Conservation (phyloP, 495 filamentous ascomycete genomes). For the Cercophora sp. region DNA sequence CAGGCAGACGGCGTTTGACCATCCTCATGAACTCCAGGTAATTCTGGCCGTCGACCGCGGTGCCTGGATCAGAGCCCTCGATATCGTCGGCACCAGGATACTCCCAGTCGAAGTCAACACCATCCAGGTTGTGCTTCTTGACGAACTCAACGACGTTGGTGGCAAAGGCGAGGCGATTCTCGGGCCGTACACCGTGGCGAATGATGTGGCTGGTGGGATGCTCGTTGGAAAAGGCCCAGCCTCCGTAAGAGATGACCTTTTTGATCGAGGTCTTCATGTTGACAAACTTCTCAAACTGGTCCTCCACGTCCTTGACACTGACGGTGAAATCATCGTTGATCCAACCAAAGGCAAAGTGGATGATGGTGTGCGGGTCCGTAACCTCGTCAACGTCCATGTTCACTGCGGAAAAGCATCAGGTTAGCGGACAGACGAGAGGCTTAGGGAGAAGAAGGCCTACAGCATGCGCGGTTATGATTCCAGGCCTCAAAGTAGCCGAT, state of each 20-base stretch:
- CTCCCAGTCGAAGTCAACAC: conserved; percentile 32
- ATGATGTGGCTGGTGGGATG: conserved; percentile 23
- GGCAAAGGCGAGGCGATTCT: conserved; percentile 16
- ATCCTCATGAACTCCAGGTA: conserved; percentile 15
- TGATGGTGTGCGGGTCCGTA: conserved; percentile 18
- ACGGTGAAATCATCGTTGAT: conserved; percentile 7
- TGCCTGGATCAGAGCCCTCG: conserved; percentile 17
- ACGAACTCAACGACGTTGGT: conserved; percentile 24
- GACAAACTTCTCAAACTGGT: conserved; percentile 18
- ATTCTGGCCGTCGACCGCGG: conserved; percentile 13
- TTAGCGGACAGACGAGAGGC: neutral
- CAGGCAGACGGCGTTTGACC: conserved; percentile 9
- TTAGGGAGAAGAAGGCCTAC: neutral
- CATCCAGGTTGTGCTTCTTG: conserved; percentile 25
- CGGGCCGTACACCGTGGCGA: conserved; percentile 17
- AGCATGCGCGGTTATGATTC: conserved; percentile 20
- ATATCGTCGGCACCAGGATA: conserved; percentile 31
- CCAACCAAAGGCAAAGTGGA: conserved; percentile 21
- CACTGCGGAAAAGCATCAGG: neutral
- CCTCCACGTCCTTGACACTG: conserved; percentile 5
- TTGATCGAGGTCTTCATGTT: conserved; percentile 19
- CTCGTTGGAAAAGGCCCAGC: conserved; percentile 26
- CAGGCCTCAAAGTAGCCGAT: conserved; percentile 31
- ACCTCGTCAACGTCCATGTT: conserved; percentile 11
- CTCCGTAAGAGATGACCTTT: conserved; percentile 28